Evolutionary conservation across 2,329 filamentous ascomycete species (phyloP).

Genomic region (Neopestalotiopsis clavispora): DNA sequence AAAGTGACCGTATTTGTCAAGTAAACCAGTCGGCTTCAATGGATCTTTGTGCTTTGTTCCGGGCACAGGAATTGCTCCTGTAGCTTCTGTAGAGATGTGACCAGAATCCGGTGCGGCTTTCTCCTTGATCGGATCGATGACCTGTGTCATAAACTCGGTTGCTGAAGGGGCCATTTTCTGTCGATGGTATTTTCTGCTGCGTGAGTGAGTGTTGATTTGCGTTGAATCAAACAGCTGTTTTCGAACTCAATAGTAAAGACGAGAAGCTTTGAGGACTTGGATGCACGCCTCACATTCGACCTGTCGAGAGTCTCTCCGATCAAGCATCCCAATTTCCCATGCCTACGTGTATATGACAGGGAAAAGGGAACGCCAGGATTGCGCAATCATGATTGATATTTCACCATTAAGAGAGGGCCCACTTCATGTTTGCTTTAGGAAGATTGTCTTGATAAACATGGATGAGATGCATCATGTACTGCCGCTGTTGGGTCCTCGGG

Average conservation of each 20-base stretch:
- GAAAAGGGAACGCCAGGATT: not conserved
- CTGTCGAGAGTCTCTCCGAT: not conserved
- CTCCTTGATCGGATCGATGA: slow-evolving; percentile 29
- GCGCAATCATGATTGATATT: not conserved
- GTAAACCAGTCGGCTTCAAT: slow-evolving; percentile 52
- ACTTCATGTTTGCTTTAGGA: not conserved
- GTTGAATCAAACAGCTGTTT: too few species aligned
- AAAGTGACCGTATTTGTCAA: slow-evolving; percentile 58
- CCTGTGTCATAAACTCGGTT: slow-evolving; percentile 27
- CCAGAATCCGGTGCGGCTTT: slow-evolving; percentile 21
- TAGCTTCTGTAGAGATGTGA: slow-evolving; percentile 11
- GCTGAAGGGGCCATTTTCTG: slow-evolving; percentile 30
- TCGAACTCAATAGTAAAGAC: too few species aligned
- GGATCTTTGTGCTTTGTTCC: slow-evolving; percentile 37
- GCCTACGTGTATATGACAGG: not conserved
- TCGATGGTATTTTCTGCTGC: not conserved
- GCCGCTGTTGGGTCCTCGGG: not conserved
- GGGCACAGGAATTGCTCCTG: slow-evolving; percentile 21
- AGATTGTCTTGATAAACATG: not conserved
- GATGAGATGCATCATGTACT: not conserved
- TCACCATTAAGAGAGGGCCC: not conserved
- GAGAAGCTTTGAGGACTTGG: too few species aligned
- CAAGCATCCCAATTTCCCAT: not conserved
- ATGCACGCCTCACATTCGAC: too few species aligned
- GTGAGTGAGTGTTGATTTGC: too few species aligned